phyloP scores from a whole-genome alignment of 257 asterid species.

The Asclepias syriaca region DNA sequence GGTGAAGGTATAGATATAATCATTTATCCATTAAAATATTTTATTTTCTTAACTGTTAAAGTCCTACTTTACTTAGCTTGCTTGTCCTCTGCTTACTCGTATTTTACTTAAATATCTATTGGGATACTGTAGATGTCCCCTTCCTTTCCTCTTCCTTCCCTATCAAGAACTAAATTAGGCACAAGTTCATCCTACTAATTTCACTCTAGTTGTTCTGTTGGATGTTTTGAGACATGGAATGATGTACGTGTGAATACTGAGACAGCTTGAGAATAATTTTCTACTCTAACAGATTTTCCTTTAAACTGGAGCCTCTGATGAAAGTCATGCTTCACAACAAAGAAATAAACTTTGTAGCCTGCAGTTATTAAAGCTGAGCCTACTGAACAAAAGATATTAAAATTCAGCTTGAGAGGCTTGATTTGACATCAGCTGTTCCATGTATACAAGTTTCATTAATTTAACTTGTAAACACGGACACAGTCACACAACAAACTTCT shows the following conservation, averaged over 20 bases:
- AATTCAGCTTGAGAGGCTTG: neutral
- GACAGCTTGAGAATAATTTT: too few relatives aligned
- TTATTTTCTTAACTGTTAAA: neutral
- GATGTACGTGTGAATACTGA: too few relatives aligned
- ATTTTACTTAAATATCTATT: neutral
- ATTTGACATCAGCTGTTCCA: neutral
- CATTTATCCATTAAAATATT: neutral
- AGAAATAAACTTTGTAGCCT: neutral
- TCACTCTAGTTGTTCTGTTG: too few relatives aligned
- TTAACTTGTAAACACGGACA: neutral
- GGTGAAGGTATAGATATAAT: conserved; percentile 35
- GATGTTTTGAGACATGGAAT: too few relatives aligned
- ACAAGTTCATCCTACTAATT: too few relatives aligned
- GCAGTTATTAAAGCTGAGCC: neutral
- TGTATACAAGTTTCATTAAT: neutral
- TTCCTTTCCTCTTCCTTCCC: too few relatives aligned
- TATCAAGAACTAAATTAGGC: too few relatives aligned
- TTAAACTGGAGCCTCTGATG: neutral
- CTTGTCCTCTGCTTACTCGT: neutral
- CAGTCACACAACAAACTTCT: neutral
- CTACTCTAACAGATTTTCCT: neutral
- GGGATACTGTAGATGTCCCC: too few relatives aligned
- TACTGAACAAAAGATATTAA: neutral
- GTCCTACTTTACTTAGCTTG: neutral
- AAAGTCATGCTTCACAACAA: neutral